A percentile compares a stretch with the other conserved stretches of the same genome.
These are phyloP conservation scores for Moricandia arvensis DNA, from an alignment of 345 rosid genomes.

Conservation along the genomic window DNA sequence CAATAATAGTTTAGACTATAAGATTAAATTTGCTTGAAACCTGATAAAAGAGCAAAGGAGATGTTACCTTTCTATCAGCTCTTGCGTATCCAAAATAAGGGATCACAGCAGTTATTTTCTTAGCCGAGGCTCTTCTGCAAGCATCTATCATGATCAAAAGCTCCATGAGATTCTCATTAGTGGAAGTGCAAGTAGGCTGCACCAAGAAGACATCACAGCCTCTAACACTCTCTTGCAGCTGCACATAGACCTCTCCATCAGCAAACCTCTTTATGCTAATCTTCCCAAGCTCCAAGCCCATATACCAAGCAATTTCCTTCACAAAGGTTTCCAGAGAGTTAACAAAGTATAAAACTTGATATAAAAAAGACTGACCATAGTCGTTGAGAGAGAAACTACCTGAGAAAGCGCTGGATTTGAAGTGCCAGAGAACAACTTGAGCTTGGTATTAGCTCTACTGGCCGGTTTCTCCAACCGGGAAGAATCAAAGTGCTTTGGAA, in stretches of 20 bases:
- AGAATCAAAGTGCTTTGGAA: slow-evolving; percentile 60
- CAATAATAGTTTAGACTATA: not conserved
- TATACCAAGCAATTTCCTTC: slow-evolving; percentile 96
- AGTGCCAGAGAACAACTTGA: slow-evolving; percentile 70
- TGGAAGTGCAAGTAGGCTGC: slow-evolving; percentile 96
- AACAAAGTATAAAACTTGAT: not conserved
- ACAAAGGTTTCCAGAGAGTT: not conserved
- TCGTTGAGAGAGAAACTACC: slow-evolving; percentile 38
- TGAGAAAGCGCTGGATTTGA: slow-evolving; percentile 71
- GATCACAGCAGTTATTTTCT: slow-evolving; percentile 87
- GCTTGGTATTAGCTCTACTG: slow-evolving; percentile 40
- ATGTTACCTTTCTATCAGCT: slow-evolving; percentile 90
- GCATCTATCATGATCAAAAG: slow-evolving; percentile 92
- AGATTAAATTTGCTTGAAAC: not conserved
- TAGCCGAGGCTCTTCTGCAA: slow-evolving; percentile 94
- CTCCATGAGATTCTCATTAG: slow-evolving; percentile 98
- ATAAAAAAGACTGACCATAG: not conserved
- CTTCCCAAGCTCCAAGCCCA: slow-evolving; percentile 94
- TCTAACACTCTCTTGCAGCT: slow-evolving; percentile 92
- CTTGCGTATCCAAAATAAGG: slow-evolving; percentile 99
- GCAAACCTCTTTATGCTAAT: slow-evolving; percentile 88
- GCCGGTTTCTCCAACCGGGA: slow-evolving; percentile 50
- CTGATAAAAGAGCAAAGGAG: not conserved
- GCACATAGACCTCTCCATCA: slow-evolving; percentile 94
- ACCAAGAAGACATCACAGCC: slow-evolving; percentile 93